Percentiles rank a stretch among this genome's conserved stretches.
phyloP scores from a whole-genome alignment of 2,329 filamentous ascomycete species.

The Cercospora zeae-maydis region DNA sequence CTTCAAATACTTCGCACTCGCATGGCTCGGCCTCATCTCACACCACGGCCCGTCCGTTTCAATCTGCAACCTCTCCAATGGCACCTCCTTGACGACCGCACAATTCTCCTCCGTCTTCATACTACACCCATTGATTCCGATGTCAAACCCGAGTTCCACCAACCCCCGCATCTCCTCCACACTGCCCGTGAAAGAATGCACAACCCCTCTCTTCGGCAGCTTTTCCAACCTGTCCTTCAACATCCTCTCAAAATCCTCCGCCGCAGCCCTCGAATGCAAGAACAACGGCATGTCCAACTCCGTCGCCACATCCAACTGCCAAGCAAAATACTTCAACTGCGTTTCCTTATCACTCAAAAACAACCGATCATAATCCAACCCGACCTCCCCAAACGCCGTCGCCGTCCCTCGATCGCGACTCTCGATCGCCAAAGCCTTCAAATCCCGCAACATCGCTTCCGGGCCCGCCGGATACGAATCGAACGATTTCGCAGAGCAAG shows the following conservation, averaged over 20 bases:
- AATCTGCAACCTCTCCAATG: slow-evolving; percentile 77
- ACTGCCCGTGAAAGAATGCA: slow-evolving; percentile 93
- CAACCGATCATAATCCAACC: slow-evolving; percentile 91
- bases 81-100: slow-evolving; percentile 74
- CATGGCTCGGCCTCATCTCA: slow-evolving; percentile 85
- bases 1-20: slow-evolving; percentile 69
- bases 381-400: slow-evolving; percentile 87
- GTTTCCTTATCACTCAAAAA: slow-evolving; percentile 74
- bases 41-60: slow-evolving; percentile 98
- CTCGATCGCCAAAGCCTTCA: slow-evolving; percentile 62
- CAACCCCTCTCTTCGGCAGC: slow-evolving; percentile 69
- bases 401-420: slow-evolving; percentile 59
- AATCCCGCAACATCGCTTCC: slow-evolving; percentile 52
- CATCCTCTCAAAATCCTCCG: slow-evolving; percentile 74
- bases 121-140: slow-evolving; percentile 95
- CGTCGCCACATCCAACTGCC: slow-evolving; percentile 75
- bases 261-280: slow-evolving; percentile 84
- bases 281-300: slow-evolving; percentile 81
- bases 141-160: slow-evolving; percentile 75
- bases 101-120: slow-evolving; percentile 93
- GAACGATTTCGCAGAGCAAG: slow-evolving; percentile 80
- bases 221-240: slow-evolving; percentile 53
- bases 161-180: slow-evolving; percentile 78
- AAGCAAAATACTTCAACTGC: slow-evolving; percentile 80
- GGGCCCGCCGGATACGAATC: slow-evolving; percentile 59